These are phyloP conservation scores for Monosporascus sp. DNA, from an alignment of 2,329 filamentous ascomycete species.

Conservation along the genomic window DNA sequence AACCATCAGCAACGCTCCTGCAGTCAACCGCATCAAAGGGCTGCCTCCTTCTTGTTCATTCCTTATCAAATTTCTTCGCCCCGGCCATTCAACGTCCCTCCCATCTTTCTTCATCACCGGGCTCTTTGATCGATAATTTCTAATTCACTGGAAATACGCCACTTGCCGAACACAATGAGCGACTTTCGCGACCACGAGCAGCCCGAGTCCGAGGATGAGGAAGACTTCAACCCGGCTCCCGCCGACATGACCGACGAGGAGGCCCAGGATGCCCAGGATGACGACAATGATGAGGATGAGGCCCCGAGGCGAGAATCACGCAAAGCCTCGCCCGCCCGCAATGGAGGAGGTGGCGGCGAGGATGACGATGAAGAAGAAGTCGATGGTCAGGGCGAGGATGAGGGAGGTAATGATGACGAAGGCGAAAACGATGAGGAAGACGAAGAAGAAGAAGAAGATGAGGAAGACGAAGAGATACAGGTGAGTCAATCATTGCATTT, in stretches of 20 bases:
- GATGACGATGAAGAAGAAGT: constrained; percentile 42
- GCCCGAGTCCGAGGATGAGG: constrained; percentile 66
- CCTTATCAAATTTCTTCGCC: too few relatives aligned
- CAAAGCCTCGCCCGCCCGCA: constrained; percentile 17
- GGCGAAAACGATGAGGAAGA: constrained; percentile 41
- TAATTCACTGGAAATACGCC: too few relatives aligned
- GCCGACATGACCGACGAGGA: constrained; percentile 71
- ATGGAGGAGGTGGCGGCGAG: constrained; percentile 31
- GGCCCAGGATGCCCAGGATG: constrained; percentile 36
- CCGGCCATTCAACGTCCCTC: too few relatives aligned
- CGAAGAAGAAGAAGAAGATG: constrained; percentile 55
- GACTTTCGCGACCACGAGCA: constrained; percentile 42
- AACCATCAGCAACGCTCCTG: too few relatives aligned
- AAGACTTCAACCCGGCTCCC: constrained; percentile 81
- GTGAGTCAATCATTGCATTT: constrained; percentile 28
- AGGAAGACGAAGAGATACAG: constrained; percentile 63
- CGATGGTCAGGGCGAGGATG: constrained; percentile 31
- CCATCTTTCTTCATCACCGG: too few relatives aligned
- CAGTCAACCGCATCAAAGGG: too few relatives aligned
- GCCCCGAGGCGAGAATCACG: constrained; percentile 13
- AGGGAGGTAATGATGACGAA: constrained; percentile 42
- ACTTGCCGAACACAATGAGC: constrained; percentile 34
- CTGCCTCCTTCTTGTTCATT: too few relatives aligned
- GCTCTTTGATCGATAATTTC: too few relatives aligned
- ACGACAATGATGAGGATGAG: constrained; percentile 23